These are phyloP conservation scores for Lichtheimia ornata DNA, from an alignment of 371 early-diverging fungal species.

Conservation along the genomic window DNA sequence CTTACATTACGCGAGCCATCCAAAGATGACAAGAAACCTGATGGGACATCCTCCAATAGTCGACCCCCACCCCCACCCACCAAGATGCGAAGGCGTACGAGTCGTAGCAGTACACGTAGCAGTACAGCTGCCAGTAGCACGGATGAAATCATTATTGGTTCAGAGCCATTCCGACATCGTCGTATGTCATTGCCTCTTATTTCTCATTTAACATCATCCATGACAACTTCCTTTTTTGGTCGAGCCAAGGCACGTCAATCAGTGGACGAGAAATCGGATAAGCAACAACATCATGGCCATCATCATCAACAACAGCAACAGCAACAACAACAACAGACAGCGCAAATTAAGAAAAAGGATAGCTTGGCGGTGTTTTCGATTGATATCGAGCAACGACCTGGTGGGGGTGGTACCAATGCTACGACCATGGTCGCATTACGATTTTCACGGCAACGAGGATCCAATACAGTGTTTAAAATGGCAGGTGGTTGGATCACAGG, in stretches of 20 bases:
- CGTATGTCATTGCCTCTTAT: conserved; percentile 34
- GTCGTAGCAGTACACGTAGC: conserved; percentile 16
- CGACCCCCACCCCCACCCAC: no score
- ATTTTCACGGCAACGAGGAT: conserved; percentile 44
- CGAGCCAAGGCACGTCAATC: conserved; percentile 32
- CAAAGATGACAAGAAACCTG: conserved; percentile 2
- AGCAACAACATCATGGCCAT: conserved; percentile 2
- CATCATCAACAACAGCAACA: neutral
- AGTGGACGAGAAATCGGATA: conserved; percentile 21
- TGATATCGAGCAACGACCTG: conserved; percentile 19
- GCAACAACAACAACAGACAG: conserved; percentile 10
- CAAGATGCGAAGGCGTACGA: neutral
- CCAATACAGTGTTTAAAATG: conserved; percentile 46
- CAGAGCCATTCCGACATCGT: conserved; percentile 6
- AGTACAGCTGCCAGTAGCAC: conserved; percentile 10
- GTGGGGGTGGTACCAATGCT: neutral
- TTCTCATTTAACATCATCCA: conserved; percentile 43
- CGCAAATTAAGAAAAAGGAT: conserved; percentile 28
- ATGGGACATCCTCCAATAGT: neutral
- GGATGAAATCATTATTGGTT: conserved; percentile 8
- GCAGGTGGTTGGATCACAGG: conserved; percentile 46
- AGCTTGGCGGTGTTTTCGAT: conserved; percentile 38
- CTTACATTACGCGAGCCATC: conserved; percentile 35
- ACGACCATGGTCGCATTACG: conserved; percentile 21
- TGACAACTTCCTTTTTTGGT: conserved; percentile 46